phyloP scores from a whole-genome alignment of 78 protist species.

The Chrysochromulina parva region DNA sequence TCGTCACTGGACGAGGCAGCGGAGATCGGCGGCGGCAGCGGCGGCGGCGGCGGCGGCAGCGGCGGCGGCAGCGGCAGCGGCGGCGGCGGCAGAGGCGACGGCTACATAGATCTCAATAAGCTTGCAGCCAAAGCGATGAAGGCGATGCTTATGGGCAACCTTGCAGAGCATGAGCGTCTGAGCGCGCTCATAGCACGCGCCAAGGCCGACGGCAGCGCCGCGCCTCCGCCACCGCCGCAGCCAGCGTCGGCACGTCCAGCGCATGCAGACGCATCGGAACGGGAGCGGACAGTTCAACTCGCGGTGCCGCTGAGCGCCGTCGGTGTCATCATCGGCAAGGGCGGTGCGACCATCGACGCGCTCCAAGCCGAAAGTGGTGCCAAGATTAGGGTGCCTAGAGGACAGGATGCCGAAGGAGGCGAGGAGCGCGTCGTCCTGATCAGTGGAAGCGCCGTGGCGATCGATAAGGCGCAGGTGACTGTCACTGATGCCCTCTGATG shows the following conservation, averaged over 20 bases:
- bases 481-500: too few species aligned
- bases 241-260: not conserved
- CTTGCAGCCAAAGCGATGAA: not conserved
- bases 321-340: constrained; percentile 7
- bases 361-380: not conserved
- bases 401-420: not conserved
- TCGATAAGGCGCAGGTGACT: not conserved
- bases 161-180: not conserved
- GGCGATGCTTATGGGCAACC: not conserved
- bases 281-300: not conserved
- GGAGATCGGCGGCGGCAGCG: not conserved
- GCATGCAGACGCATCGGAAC: not conserved
- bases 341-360: not conserved
- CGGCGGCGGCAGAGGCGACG: not conserved
- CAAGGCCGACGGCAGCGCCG: not conserved
- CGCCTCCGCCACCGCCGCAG: not conserved
- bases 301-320: not conserved
- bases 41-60: not conserved
- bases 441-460: not conserved
- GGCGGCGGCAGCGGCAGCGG: not conserved
- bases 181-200: not conserved
- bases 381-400: not conserved
- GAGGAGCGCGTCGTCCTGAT: not conserved
- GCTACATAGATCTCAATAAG: not conserved
- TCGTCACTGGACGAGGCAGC: not conserved